Conservation (phyloP, 176 grass and related monocot genomes). For the Raddia guianensis region DNA sequence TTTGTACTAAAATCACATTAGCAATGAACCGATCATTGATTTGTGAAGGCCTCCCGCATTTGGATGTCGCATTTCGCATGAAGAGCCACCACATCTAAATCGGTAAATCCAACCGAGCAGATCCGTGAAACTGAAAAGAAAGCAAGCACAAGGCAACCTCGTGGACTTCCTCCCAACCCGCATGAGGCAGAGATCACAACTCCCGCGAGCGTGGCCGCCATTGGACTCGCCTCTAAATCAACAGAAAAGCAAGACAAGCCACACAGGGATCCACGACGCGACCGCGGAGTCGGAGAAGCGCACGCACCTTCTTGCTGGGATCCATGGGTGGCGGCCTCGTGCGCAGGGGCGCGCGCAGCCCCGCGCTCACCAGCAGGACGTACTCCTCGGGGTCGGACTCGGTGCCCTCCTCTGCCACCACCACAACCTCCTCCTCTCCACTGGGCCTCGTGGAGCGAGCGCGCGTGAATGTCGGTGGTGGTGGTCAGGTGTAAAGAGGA, state of each 20-base stretch:
- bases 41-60: background rate
- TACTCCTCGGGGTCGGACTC: conserved; percentile 39
- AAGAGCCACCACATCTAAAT: background rate
- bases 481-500: conserved; percentile 45
- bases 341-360: conserved; percentile 30
- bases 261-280: background rate
- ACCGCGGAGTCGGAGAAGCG: background rate
- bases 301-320: conserved; percentile 56
- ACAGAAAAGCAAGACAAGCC: background rate
- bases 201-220: background rate
- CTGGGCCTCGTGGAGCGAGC: conserved; percentile 26
- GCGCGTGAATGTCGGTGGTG: conserved; percentile 19
- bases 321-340: conserved; percentile 47
- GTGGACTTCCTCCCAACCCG: background rate
- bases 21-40: background rate
- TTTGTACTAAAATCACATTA: background rate
- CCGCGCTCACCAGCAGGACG: conserved; percentile 14
- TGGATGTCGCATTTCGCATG: background rate
- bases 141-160: background rate
- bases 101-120: background rate
- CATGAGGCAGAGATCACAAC: background rate
- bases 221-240: background rate
- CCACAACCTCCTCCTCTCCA: conserved; percentile 13
- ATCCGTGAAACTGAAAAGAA: conserved; percentile 9
- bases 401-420: background rate